phyloP scores from a whole-genome alignment of 257 asterid genomes.

The Plectranthus barbatus region DNA sequence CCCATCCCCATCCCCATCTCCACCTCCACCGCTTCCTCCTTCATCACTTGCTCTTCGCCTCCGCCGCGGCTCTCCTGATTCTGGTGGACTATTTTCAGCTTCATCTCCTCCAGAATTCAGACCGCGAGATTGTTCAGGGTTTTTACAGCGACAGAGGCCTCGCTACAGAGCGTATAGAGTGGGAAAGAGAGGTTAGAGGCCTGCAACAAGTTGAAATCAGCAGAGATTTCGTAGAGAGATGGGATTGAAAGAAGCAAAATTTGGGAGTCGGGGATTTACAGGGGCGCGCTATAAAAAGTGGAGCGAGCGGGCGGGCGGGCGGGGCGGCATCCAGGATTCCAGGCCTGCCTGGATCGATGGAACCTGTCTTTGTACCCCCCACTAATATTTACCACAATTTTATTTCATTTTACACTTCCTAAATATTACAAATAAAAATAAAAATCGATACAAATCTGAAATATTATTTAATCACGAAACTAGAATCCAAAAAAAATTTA shows the following conservation, averaged over 20 bases:
- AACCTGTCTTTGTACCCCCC: background rate
- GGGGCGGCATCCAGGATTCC: background rate
- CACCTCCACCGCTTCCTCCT: constrained; percentile 24
- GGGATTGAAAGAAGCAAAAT: background rate
- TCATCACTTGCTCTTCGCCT: constrained; percentile 25
- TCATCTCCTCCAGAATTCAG: constrained; percentile 31
- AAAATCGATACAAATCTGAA: no score
- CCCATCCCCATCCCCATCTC: constrained; percentile 23
- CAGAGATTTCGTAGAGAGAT: background rate
- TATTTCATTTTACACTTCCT: no score
- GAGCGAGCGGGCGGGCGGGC: no score
- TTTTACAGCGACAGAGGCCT: background rate
- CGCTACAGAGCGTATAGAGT: background rate
- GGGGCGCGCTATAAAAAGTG: no score
- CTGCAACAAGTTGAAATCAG: background rate
- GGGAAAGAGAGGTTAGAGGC: background rate
- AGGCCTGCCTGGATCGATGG: background rate
- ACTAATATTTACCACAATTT: no score
- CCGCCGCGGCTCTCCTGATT: constrained; percentile 35
- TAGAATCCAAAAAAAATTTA: no score
- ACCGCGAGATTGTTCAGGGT: background rate
- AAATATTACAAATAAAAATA: no score
- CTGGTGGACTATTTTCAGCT: constrained; percentile 62
- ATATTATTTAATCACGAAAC: no score
- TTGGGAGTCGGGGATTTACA: background rate